Evolutionary conservation across 2,329 filamentous ascomycete species (phyloP), one percentile per base, ranked within the genome.

Genomic region (Alternaria atra): DNA sequence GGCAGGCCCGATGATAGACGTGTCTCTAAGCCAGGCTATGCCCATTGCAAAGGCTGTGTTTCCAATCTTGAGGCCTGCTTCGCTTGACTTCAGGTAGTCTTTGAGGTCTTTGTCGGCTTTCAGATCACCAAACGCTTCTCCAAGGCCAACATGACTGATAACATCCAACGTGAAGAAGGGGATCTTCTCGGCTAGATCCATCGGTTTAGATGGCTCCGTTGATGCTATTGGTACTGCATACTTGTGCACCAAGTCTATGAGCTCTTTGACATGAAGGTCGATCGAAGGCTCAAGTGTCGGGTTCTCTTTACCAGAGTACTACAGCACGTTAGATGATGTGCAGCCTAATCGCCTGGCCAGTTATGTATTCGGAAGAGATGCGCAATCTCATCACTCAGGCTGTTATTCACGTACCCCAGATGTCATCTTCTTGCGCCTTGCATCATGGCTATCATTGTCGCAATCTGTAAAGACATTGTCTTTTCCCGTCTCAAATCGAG

Each of bases 281-380:
- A 89, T 80, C 5, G 82, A 79, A 0, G 71, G 65, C 60, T 88
- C 85, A 3, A 87, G 72, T 1, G 79, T 77, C 1, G 80, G 76
- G 35, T 87, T 87, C 51, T 87, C 86, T 55, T 84, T 82, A 3
- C 85, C 85, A 2, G 85, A 83, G 66, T 87, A 88, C 84, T 78
- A 32, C 9, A 17, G 39, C 6, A 20, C 6, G 52, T 72, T 44
- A 65, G 64, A 42, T 23, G 5, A 27, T 43, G 17, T n/a, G 23
- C 17, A n/a, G n/a, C 6, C 23, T 4, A 15, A 20, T 5, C 29
- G 30, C 43, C 23, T 7, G 15, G 4, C 32, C 13, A 25, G 13
- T 4, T 7, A 17, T 6, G 23, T 20, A 35, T 6, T 47, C 13
- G 1, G 35, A 7, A 17, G 9, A 23, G 9, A 8, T 57, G 46